Evolutionary conservation across 2,329 filamentous ascomycete genomes (phyloP).

Genomic region (Paraphaeosphaeria minitans): DNA sequence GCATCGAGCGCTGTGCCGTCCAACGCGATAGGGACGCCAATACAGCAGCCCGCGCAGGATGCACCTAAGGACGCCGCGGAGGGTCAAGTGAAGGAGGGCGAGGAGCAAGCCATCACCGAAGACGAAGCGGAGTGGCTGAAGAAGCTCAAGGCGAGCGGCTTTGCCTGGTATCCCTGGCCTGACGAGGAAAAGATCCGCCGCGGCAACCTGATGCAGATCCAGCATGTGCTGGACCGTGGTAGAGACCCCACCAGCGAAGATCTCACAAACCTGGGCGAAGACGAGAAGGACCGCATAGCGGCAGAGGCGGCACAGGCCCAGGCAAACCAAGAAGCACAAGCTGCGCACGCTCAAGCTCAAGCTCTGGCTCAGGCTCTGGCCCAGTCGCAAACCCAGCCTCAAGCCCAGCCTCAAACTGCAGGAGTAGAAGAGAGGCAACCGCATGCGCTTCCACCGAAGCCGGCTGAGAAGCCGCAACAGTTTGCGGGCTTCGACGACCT

Average conservation of each 20-base stretch:
- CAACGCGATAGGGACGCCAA: conserved; percentile 37
- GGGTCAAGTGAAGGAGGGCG: conserved; percentile 15
- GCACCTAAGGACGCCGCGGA: conserved; percentile 28
- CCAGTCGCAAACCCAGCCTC: conserved; percentile 1
- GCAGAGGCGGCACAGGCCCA: conserved; percentile 7
- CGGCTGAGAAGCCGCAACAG: conserved; percentile 3
- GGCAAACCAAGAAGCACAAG: conserved; percentile 2
- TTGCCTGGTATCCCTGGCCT: conserved; percentile 75
- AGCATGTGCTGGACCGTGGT: conserved; percentile 66
- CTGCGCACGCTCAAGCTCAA: not conserved
- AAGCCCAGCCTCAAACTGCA: conserved; percentile 5
- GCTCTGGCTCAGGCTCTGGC: not conserved
- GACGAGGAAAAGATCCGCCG: conserved; percentile 69
- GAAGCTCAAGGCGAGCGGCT: conserved; percentile 35
- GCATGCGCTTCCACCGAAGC: conserved; percentile 3
- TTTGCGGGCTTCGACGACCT: conserved; percentile 15
- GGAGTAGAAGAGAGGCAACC: conserved; percentile 1
- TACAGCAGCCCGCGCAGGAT: conserved; percentile 31
- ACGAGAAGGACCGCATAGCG: conserved; percentile 15
- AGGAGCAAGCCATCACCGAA: conserved; percentile 29
- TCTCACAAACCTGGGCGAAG: conserved; percentile 11
- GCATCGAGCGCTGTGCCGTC: conserved; percentile 31
- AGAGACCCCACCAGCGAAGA: conserved; percentile 56
- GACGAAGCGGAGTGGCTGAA: conserved; percentile 43
- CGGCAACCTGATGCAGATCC: conserved; percentile 67